Conservation (phyloP, 2,329 filamentous ascomycete genomes). For the Pseudopithomyces maydicus region DNA sequence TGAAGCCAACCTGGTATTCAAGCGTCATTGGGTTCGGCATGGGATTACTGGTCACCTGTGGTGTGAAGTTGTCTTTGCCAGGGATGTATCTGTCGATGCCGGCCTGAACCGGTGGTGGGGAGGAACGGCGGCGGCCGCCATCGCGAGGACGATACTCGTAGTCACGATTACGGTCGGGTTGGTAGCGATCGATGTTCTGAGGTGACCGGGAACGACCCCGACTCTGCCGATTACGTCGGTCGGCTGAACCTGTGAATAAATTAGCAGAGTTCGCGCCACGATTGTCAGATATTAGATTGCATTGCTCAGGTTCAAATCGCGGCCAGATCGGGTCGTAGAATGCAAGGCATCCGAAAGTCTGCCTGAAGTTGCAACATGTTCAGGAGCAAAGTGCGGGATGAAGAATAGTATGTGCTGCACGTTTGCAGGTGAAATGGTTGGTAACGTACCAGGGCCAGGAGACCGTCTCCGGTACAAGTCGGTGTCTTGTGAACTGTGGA, state of each 20-base stretch:
- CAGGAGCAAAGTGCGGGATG: too few relatives aligned
- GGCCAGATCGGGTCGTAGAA: too few relatives aligned
- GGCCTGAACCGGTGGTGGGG: conserved; percentile 62
- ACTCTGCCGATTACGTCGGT: conserved; percentile 40
- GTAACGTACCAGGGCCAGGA: conserved; percentile 72
- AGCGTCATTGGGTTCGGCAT: conserved; percentile 73
- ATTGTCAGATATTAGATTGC: not conserved
- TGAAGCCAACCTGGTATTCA: conserved; percentile 82
- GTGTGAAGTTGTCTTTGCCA: conserved; percentile 65
- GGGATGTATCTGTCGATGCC: conserved; percentile 88
- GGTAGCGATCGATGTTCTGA: conserved; percentile 73
- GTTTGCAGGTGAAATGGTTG: not conserved
- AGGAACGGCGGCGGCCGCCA: conserved; percentile 65
- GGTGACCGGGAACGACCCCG: conserved; percentile 72
- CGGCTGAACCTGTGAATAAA: conserved; percentile 22
- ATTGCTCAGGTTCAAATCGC: not conserved
- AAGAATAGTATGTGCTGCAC: not conserved
- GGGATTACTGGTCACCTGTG: conserved; percentile 65
- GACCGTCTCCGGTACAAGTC: conserved; percentile 64
- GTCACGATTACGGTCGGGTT: conserved; percentile 72
- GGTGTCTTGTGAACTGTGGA: conserved; percentile 55
- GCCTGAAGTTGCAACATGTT: too few relatives aligned
- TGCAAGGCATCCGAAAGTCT: too few relatives aligned
- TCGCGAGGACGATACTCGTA: conserved; percentile 68
- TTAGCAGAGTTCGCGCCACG: not conserved